Evolutionary conservation across 1,139 yeast species (phyloP).

Genomic region (Magnusiomyces fungicola): DNA sequence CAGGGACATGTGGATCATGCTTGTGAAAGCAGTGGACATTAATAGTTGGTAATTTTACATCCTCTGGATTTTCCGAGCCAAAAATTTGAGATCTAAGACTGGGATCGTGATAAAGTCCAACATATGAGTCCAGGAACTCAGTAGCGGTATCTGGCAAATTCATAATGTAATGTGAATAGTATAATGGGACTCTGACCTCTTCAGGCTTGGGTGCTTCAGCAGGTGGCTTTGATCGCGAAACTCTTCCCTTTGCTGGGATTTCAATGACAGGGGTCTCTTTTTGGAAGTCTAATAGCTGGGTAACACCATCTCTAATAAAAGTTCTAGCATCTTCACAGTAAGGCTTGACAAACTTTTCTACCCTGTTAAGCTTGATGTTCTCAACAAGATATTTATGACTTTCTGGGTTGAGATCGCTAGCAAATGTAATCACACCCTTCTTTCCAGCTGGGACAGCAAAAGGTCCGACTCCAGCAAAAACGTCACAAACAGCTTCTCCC

Average conservation of each 20-base stretch:
- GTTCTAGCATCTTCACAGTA: slow-evolving; percentile 77
- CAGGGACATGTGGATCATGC: slow-evolving; percentile 62
- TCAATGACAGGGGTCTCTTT: slow-evolving; percentile 16
- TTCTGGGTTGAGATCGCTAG: slow-evolving; percentile 91
- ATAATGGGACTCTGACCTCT: slow-evolving; percentile 47
- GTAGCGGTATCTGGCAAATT: slow-evolving; percentile 92
- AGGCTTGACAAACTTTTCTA: slow-evolving; percentile 50
- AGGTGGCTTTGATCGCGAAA: slow-evolving; percentile 23
- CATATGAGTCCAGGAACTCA: slow-evolving; percentile 69
- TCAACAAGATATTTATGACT: slow-evolving; percentile 61
- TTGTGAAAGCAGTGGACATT: slow-evolving; percentile 94
- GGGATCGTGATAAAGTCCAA: slow-evolving; percentile 54
- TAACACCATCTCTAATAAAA: slow-evolving; percentile 58
- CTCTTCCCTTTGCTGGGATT: slow-evolving; percentile 11
- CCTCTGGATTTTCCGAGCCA: slow-evolving; percentile 18
- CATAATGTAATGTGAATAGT: slow-evolving; percentile 77
- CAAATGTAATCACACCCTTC: slow-evolving; percentile 69
- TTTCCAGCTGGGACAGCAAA: slow-evolving; percentile 96
- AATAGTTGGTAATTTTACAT: slow-evolving; percentile 53
- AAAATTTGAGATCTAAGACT: slow-evolving; percentile 33
- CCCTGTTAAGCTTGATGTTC: slow-evolving; percentile 62
- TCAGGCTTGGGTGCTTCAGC: slow-evolving; percentile 20
- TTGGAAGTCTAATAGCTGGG: slow-evolving; percentile 37
- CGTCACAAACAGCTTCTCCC: slow-evolving; percentile 79
- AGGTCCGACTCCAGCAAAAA: slow-evolving; percentile 98